Base-by-base conservation (phyloP, 2,329 filamentous ascomycete species). In the Hymenoscyphus scutula region DNA sequence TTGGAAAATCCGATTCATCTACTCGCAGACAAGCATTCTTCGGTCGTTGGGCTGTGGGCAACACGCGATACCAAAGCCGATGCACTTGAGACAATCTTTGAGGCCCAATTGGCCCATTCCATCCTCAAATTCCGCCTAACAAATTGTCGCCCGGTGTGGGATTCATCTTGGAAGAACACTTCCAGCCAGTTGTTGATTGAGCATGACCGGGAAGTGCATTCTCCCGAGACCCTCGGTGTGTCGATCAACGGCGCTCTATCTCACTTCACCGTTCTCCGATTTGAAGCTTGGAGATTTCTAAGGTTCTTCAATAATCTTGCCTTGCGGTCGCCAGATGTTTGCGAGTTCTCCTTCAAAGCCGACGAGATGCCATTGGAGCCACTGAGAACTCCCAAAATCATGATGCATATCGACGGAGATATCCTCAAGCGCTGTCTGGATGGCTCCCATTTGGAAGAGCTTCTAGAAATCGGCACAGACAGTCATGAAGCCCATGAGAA, bases 261-360 rank as follows among this genome's bases (percentile, higher is more conserved):
- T 65, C 84, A 89, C 61, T 89, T 97, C 69, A 83, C 83, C 0
- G 76, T 93, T 15, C 76, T 98, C 0, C 78, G 81, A 10, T 70
- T 82, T 19, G 75, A 83, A 1, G 82, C 88, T 7, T 90, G 89
- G 84, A 81, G 82, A 6, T 79, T 96, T 3, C 79, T 98, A 5
- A 82, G 83, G 62, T 86, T 94, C 65, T 73, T 97, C 1, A 88
- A 96, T 71, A 88, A 89, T 63, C 73, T 96, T 56, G 86, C 84
- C 30, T 74, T 81, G 55, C 74, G 76, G 29, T 82, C 80, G 29
- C 70, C 74, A 6, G 67, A 72, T 3, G 74, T 86, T 13, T 85
- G 80, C 62, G 81, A 84, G 2, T 84, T 83, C 64, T 74, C 74
- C 2, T 74, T 75, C 29, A 74, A 73, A 60, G 62, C 69, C 29